A percentile compares a stretch with the other conserved stretches of the same genome.
phyloP scores from a whole-genome alignment of 176 grass and related monocot genomes.

The Zizania latifolia region DNA sequence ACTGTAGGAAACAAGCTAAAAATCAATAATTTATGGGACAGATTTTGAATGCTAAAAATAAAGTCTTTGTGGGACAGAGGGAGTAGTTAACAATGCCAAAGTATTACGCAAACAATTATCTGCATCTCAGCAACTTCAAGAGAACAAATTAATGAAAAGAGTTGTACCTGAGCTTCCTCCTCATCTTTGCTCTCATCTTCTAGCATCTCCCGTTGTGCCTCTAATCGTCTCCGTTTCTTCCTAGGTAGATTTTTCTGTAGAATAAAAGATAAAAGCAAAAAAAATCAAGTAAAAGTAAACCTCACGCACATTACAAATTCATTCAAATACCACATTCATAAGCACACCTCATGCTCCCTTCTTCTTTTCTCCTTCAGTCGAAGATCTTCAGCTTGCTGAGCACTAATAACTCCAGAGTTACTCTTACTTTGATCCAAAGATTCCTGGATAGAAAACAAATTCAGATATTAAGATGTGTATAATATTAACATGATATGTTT shows the following conservation, averaged over 20 bases:
- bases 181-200: no score
- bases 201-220: constrained; percentile 66
- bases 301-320: neutral
- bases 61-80: no score
- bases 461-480: constrained; percentile 5
- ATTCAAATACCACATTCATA: constrained; percentile 8
- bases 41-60: no score
- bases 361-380: constrained; percentile 80
- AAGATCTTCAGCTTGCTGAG: constrained; percentile 84
- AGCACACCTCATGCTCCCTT: constrained; percentile 73
- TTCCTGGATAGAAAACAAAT: constrained; percentile 35
- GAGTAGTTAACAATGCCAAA: neutral
- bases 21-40: no score
- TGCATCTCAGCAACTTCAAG: neutral
- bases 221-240: constrained; percentile 76
- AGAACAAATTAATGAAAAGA: no score
- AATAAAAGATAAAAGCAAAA: constrained; percentile 23
- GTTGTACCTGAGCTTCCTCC: constrained; percentile 51
- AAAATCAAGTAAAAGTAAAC: constrained; percentile 18
- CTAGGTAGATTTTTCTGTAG: constrained; percentile 87
- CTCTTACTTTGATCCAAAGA: constrained; percentile 45
- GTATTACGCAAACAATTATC: neutral
- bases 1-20: no score
- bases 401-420: constrained; percentile 55
- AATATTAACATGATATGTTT: neutral